Conservation (phyloP, 176 grass and related monocot species). For the Carex pumila region DNA sequence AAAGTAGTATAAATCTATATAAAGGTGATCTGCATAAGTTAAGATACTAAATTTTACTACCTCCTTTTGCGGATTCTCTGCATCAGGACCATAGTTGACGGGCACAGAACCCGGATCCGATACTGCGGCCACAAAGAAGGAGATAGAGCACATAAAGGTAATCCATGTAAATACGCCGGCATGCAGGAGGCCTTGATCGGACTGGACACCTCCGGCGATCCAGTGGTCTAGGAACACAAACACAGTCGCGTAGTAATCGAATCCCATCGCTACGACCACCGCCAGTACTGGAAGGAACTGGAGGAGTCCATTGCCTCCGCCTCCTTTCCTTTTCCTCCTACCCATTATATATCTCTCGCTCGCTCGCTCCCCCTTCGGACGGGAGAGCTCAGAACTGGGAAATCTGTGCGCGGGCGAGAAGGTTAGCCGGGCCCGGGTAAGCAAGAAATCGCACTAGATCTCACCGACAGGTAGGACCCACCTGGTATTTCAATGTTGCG, state of each 20-base stretch:
- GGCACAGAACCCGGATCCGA: constrained; percentile 61
- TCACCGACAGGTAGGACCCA: neutral
- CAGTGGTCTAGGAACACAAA: constrained; percentile 70
- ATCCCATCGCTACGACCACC: constrained; percentile 29
- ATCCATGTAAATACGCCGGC: constrained; percentile 46
- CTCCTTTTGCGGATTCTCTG: constrained; percentile 52
- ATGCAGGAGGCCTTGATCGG: constrained; percentile 37
- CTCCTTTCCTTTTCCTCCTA: constrained; percentile 35
- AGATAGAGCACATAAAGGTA: constrained; percentile 53
- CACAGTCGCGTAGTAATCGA: constrained; percentile 67
- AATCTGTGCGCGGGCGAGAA: neutral
- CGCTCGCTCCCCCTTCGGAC: neutral
- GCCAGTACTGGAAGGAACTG: constrained; percentile 28
- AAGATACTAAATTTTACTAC: constrained; percentile 21
- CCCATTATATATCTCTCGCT: constrained; percentile 21
- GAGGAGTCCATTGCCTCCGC: constrained; percentile 27
- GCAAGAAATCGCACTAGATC: neutral
- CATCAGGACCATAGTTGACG: constrained; percentile 41
- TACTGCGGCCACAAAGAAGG: constrained; percentile 50
- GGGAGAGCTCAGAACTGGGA: neutral
- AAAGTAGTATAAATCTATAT: neutral
- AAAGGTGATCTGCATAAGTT: neutral
- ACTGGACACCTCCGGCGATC: constrained; percentile 50
- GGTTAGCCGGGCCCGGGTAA: neutral
- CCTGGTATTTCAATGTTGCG: neutral